A percentile compares a stretch with the other conserved stretches of the same genome.
These are phyloP conservation scores for Ceratobasidium sp. DNA, from an alignment of 1,284 basidiomycete genomes.

Conservation along the genomic window DNA sequence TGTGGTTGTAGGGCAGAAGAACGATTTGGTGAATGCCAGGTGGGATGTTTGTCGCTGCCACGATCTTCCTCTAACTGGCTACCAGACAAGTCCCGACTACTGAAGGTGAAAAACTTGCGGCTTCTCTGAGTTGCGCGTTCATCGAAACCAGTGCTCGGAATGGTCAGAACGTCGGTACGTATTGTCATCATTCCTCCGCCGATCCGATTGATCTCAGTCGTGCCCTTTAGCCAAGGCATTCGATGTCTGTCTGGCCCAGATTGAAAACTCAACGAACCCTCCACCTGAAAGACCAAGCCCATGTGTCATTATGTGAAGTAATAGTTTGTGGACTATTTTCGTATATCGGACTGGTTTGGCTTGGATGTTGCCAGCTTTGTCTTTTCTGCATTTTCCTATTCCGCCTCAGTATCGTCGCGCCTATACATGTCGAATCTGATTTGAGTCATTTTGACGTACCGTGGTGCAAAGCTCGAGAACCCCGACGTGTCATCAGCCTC, in stretches of 20 bases:
- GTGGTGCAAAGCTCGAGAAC: conserved; percentile 6
- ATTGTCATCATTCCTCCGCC: conserved; percentile 17
- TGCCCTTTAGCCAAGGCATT: conserved; percentile 76
- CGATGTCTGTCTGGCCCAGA: conserved; percentile 85
- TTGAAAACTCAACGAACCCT: conserved; percentile 62
- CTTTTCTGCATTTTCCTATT: neutral
- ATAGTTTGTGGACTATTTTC: conserved; percentile 15
- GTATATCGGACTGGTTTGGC: conserved; percentile 22
- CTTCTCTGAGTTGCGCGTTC: conserved; percentile 75
- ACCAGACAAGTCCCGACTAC: conserved; percentile 74
- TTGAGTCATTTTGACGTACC: conserved; percentile 23
- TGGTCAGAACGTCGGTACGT: conserved; percentile 88
- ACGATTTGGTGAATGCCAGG: conserved; percentile 79
- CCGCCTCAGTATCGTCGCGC: neutral
- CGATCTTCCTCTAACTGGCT: neutral
- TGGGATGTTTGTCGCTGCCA: conserved; percentile 44
- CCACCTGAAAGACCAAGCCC: conserved; percentile 58
- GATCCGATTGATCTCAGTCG: conserved; percentile 8
- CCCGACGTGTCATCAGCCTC: conserved; percentile 12
- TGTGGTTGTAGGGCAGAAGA: conserved; percentile 96
- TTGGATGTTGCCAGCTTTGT: conserved; percentile 7
- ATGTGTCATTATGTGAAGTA: conserved; percentile 72
- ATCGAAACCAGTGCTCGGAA: conserved; percentile 90
- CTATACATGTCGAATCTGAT: conserved; percentile 11
- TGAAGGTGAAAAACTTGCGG: conserved; percentile 80